Base-by-base conservation (phyloP, 148 eudicot genomes). In the Silene uniflora region DNA sequence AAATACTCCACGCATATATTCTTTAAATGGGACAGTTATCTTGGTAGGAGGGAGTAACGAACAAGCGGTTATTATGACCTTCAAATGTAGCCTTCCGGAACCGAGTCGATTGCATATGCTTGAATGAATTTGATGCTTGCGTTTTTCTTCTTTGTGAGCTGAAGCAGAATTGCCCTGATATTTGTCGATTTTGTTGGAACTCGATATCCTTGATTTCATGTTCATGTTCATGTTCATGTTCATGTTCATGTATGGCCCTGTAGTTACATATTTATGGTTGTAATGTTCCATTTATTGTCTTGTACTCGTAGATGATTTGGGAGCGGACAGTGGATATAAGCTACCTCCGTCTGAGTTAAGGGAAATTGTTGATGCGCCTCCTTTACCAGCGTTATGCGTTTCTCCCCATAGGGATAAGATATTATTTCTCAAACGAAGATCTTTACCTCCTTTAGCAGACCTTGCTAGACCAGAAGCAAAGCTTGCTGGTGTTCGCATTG, bases 331-430 rank as follows among this genome's bases (percentile, higher is more conserved):
- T 64, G 93, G 92, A 75, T 95, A 95, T 87, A 87, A 83, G 73
- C 88, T 95, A 47, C 97, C 98, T 76, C 98, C 98, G 13, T 79
- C 83, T 11, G 97, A 92, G 80, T 80, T 95, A 74, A 87, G 87
- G 84, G 92, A 92, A 81, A 95, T 95, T 75, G 98, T 95, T 47
- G 98, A 95, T 85, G 93, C 98, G 76, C 97, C 98, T 29, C 98
- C 97, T 16, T 90, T 92, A 79, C 98, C 98, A 1, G 86, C 92
- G 64, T 72, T 95, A 46, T 95, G 96, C 24, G 80, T 95, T 76
- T 90, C 97, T 23, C 98, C 98, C 14, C 86, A 89, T 0, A 84
- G 96, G 80, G 98, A 95, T 79, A 92, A 89, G 78, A 86, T 95
- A 78, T 76, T 95, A 68, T 95, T 92, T 76, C 89, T 95, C 67